Evolutionary conservation across 2,329 filamentous ascomycete species (phyloP).

Genomic region (Tolypocladium tundrense): DNA sequence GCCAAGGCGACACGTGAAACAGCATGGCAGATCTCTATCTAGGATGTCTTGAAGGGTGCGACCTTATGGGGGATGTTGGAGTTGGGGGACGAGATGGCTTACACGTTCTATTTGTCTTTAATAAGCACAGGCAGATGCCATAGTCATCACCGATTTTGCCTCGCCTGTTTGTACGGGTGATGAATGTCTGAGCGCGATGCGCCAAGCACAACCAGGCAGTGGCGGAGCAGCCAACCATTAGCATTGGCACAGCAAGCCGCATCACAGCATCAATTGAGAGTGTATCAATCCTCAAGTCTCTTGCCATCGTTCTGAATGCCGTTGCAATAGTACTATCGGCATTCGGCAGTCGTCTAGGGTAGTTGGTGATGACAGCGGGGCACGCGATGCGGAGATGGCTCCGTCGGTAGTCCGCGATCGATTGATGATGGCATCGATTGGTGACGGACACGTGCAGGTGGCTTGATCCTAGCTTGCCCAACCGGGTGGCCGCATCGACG

Average conservation of each 20-base stretch:
- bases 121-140: not conserved
- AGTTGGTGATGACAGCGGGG: not conserved
- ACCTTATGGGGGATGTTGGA: not conserved
- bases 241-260: not conserved
- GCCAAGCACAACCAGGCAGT: not conserved
- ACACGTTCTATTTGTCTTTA: not conserved
- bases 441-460: not conserved
- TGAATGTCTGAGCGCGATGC: not conserved
- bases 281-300: not conserved
- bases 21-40: not conserved
- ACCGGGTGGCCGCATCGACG: not conserved
- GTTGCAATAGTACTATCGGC: not conserved
- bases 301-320: not conserved
- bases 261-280: no score
- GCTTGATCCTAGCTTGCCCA: not conserved
- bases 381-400: not conserved
- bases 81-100: not conserved
- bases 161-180: not conserved
- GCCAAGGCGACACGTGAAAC: not conserved
- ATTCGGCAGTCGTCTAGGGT: not conserved
- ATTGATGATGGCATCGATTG: no score
- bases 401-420: not conserved
- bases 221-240: not conserved
- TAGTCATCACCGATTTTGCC: not conserved
- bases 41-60: not conserved